Conservation (phyloP, 2,329 filamentous ascomycete genomes). For the Colletotrichum brevisporum region DNA sequence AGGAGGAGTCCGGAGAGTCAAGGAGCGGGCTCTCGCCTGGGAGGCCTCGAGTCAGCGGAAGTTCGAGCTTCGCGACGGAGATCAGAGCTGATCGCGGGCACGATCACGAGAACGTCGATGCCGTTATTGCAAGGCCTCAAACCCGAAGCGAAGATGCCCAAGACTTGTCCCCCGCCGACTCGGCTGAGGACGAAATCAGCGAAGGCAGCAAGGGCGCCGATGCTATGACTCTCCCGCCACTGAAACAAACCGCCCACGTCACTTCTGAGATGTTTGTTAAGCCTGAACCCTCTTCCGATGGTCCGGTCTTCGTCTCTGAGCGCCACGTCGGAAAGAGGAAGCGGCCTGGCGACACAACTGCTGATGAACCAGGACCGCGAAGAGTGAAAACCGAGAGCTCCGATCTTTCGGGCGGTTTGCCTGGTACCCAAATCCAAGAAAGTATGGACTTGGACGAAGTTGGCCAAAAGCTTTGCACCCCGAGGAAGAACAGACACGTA, state of each 20-base stretch:
- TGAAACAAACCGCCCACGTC: constrained; percentile 12
- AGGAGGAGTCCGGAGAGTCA: constrained; percentile 50
- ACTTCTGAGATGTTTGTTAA: constrained; percentile 53
- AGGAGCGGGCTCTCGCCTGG: constrained; percentile 9
- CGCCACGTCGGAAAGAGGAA: constrained; percentile 64
- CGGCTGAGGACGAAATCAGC: constrained; percentile 18
- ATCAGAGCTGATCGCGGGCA: constrained; percentile 3
- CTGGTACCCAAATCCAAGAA: constrained; percentile 53
- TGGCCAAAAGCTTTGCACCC: constrained; percentile 59
- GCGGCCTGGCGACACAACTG: constrained; percentile 36
- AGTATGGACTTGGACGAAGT: constrained; percentile 73
- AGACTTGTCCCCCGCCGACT: not conserved
- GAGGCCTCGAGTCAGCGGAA: constrained; percentile 13
- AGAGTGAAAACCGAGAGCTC: constrained; percentile 62
- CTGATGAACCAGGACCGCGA: constrained; percentile 44
- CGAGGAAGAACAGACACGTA: constrained; percentile 50
- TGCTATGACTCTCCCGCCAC: constrained; percentile 23
- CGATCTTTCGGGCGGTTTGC: constrained; percentile 45
- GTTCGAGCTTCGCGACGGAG: constrained; percentile 36
- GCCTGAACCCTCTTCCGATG: constrained; percentile 67
- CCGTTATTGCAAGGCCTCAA: no score
- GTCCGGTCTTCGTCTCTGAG: constrained; percentile 65
- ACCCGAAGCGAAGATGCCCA: not conserved
- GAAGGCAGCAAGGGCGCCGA: constrained; percentile 26
- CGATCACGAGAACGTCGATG: not conserved